Conservation (phyloP, 2,329 filamentous ascomycete species). For the Colletotrichum somersetense region DNA sequence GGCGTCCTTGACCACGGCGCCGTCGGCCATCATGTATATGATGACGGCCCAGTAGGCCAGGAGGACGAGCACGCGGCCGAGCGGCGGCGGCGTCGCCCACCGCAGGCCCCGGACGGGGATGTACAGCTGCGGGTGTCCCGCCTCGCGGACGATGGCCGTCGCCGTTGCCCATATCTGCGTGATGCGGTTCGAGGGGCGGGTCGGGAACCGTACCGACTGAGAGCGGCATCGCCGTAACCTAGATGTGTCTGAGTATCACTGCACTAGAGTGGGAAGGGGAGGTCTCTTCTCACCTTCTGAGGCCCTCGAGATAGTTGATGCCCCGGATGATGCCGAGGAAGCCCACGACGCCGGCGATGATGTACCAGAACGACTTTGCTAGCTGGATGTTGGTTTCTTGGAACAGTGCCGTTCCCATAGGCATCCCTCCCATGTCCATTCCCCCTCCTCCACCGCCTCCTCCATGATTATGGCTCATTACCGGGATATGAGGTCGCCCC, state of each 20-base stretch:
- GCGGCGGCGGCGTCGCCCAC: slow-evolving; percentile 70
- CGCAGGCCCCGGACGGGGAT: slow-evolving; percentile 59
- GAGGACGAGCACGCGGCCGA: slow-evolving; percentile 68
- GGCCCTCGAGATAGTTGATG: slow-evolving; percentile 58
- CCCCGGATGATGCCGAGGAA: slow-evolving; percentile 56
- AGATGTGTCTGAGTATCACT: slow-evolving; percentile 15
- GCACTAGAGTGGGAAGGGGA: neutral
- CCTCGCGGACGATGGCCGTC: slow-evolving; percentile 69
- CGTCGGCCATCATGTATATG: slow-evolving; percentile 67
- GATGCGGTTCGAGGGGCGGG: slow-evolving; percentile 61
- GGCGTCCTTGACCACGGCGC: slow-evolving; percentile 63
- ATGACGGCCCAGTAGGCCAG: slow-evolving; percentile 70
- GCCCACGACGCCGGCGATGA: slow-evolving; percentile 63
- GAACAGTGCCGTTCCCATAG: slow-evolving; percentile 56
- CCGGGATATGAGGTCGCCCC: neutral
- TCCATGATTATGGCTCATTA: slow-evolving; percentile 43
- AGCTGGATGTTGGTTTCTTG: slow-evolving; percentile 62
- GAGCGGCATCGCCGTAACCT: slow-evolving; percentile 63
- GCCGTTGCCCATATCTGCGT: slow-evolving; percentile 69
- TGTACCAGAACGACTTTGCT: slow-evolving; percentile 71
- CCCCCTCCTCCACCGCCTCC: slow-evolving; percentile 30
- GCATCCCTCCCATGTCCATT: slow-evolving; percentile 11
- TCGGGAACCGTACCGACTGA: slow-evolving; percentile 62
- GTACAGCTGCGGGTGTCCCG: slow-evolving; percentile 67
- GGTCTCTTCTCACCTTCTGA: slow-evolving; percentile 53